Evolutionary conservation across 768 basidiomycete species (phyloP), one percentile per base, ranked within the genome.

Genomic region (Mycena metata): DNA sequence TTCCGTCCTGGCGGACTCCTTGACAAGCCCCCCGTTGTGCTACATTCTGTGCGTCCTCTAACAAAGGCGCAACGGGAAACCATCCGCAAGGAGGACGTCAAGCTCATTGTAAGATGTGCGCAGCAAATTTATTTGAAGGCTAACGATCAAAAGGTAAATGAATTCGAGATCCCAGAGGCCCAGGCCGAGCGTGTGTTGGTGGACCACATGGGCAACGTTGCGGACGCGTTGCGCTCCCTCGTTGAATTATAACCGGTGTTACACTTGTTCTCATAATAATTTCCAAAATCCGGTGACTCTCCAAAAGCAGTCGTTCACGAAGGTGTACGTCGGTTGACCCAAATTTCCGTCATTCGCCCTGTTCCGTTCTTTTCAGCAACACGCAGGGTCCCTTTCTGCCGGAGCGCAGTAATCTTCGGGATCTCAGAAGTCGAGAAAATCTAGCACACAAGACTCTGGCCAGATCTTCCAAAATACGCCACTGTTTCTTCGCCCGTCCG

Each of bases 51-150:
- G 35, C 52, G 52, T 1, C 64, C 70, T 9, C 60, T 71, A 5
- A 70, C 78, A 4, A 90, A 88, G 69, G 69, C 82, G 5, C 65
- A 79, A 7, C 87, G 86, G 66, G 85, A 87, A 24, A 60, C 76
- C 5, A 76, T 83, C 9, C 90, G 90, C 75, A 82, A 84, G 39
- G 90, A 90, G 67, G 90, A 91, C 71, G 78, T 91, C 1, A 90
- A 92, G 56, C 69, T 91, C 10, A 85, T 92, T 55, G 91, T 91
- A 69, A 68, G 87, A 78, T 30, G 49, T 8, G 21, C 42, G 24
- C 8, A 24, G 39, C 26, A 45, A 35, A 24, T 43, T 30, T 12
- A 60, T 36, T 56, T 54, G 16, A 46, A 36, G 41, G 7, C 26
- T 10, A 39, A 15, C 39, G 39, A 39, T 39, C 15, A 15, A 39